phyloP scores from a whole-genome alignment of 2,329 filamentous ascomycete species.

The Blumeria graminis region DNA sequence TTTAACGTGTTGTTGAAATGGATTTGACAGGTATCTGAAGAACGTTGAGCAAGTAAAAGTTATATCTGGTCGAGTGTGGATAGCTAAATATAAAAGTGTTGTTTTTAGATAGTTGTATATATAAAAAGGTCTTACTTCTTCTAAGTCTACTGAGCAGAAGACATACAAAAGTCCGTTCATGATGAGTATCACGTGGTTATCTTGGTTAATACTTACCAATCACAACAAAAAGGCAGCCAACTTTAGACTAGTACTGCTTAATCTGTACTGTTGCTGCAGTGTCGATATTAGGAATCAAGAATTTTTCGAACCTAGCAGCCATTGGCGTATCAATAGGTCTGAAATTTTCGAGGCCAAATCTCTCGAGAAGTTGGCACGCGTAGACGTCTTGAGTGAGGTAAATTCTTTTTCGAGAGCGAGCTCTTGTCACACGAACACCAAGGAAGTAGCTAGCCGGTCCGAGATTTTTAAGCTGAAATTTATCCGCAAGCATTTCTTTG shows the following conservation, averaged over 20 bases:
- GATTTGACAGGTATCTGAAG: too few species aligned
- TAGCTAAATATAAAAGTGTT: not conserved
- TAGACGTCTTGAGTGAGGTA: not conserved
- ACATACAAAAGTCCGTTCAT: too few species aligned
- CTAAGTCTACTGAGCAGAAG: too few species aligned
- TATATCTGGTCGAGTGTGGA: not conserved
- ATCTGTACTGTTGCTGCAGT: not conserved
- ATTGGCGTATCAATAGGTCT: not conserved
- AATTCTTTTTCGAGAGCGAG: not conserved
- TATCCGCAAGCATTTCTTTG: not conserved
- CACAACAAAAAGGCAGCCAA: too few species aligned
- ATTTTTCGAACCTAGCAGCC: not conserved
- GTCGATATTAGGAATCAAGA: not conserved
- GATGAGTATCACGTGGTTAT: too few species aligned
- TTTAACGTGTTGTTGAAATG: too few species aligned
- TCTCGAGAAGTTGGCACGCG: not conserved
- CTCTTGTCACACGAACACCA: not conserved
- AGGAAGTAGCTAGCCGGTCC: not conserved
- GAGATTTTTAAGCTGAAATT: not conserved
- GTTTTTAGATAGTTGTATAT: too few species aligned
- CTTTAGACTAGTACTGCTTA: not conserved
- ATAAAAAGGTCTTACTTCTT: too few species aligned
- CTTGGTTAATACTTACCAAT: too few species aligned
- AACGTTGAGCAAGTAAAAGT: not conserved
- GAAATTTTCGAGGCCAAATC: not conserved